Percentiles rank a stretch among this genome's conserved stretches.
These are phyloP conservation scores for Kwoniella botswanensis DNA, from an alignment of 768 basidiomycete species.

Conservation along the genomic window DNA sequence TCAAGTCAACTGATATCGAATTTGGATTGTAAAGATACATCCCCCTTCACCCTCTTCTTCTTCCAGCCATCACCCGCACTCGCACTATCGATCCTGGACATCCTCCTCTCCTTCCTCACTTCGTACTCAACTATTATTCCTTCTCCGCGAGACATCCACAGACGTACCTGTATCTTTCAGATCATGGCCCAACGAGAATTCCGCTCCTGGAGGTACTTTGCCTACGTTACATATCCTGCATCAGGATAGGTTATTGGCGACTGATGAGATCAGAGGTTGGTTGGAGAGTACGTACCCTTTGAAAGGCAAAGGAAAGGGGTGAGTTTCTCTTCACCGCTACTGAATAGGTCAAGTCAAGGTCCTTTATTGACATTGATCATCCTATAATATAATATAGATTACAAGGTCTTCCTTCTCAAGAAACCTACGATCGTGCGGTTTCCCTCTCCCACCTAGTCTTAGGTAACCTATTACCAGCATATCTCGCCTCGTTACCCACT, in stretches of 20 bases:
- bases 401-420: slow-evolving; percentile 44
- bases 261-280: slow-evolving; percentile 46
- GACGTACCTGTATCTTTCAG: slow-evolving; percentile 33
- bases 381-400: slow-evolving; percentile 22
- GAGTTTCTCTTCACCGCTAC: slow-evolving; percentile 2
- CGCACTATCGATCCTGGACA: slow-evolving; percentile 38
- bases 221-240: slow-evolving; percentile 39
- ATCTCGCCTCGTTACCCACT: slow-evolving; percentile 35
- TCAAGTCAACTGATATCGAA: not conserved
- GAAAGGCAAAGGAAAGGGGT: slow-evolving; percentile 44
- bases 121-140: slow-evolving; percentile 46
- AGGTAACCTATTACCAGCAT: slow-evolving; percentile 35
- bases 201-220: slow-evolving; percentile 40
- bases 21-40: slow-evolving; percentile 26
- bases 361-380: not conserved
- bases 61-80: not conserved
- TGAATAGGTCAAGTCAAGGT: no score
- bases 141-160: slow-evolving; percentile 33
- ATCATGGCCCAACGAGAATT: slow-evolving; percentile 35
- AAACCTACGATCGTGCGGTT: slow-evolving; percentile 41
- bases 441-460: slow-evolving; percentile 45
- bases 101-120: slow-evolving; percentile 40
- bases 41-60: slow-evolving; percentile 19
- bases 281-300: slow-evolving; percentile 43
- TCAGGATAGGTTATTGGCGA: slow-evolving; percentile 32